Base-by-base conservation (phyloP, 495 filamentous ascomycete species). In the Xylaria scruposa region DNA sequence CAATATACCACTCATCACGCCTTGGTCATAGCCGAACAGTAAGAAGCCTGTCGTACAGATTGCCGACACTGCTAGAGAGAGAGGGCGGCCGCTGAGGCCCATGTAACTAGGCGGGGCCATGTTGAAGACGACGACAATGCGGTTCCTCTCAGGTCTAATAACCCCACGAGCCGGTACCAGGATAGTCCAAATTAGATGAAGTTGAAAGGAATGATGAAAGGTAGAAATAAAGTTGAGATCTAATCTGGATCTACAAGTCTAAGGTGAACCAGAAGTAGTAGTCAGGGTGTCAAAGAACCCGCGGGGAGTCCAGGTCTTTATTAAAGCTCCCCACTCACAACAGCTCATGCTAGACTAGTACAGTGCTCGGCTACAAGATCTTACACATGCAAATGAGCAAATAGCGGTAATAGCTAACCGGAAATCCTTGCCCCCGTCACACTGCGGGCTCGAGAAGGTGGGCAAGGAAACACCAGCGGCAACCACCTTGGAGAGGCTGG, bases 1-100 rank as follows among this genome's bases (percentile, higher is more conserved):
- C 72, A 95, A 94, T 75, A 96, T 95, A 66, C 93, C 93, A 72
- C 87, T 89, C 93, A 95, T 96, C 74, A 79, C 77, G 78, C 85
- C 85, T 78, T 87, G 90, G 69, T 91, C 89, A 77, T 92, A 92
- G 75, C 91, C 91, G 78, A 93, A 94, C 6, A 93, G 85, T 40
- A 94, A 78, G 80, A 93, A 93, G 36, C 90, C 91, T 58, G 90
- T 92, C 0, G 91, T 93, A 24, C 91, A 89, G 51, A 94, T 87
- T 49, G 86, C 86, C 15, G 91, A 90, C 46, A 94, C 85, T 29
- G 86, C 83, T 71, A 91, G 76, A 21, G 88, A 90, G 54, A 94
- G 85, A n/a, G 84, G 82, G 76, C 81, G 84, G 79, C 91, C 91
- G 51, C 83, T 86, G 70, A 93, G 84, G 79, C 91, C 91, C 78